Base-by-base conservation (phyloP, 2,329 filamentous ascomycete species). In the Calonectria naviculata region DNA sequence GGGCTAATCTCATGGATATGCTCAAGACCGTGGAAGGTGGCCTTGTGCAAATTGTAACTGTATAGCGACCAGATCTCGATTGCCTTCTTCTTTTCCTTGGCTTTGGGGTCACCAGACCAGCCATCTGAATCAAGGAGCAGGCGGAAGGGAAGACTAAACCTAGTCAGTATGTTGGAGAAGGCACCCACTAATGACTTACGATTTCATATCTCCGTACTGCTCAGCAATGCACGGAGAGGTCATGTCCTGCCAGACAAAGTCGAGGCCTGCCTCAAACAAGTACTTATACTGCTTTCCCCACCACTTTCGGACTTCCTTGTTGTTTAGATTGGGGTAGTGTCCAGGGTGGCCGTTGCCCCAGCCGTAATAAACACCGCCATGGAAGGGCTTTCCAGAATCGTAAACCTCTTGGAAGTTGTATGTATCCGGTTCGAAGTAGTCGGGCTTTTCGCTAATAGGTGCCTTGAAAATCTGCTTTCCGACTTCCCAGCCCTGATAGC, bases 201-300 rank as follows among this genome's bases (percentile, higher is more conserved):
- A 58, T 6, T 58, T 58, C 64, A 66, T 66, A 36, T 66, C 64
- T 12, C 64, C 64, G 29, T 66, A 66, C 15, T 31, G 21, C 49
- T 47, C 31, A 4, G 36, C 64, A 4, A 46, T 36, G 9, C 49
- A 44, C 13, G 64, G 64, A 12, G 64, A 58, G 1, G 64, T 66
- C 64, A 66, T 66, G 24, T 66, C 64, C 15, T 66, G 64, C 64
- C 64, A 66, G 2, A 66, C 41, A 38, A 66, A 66, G 17, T 66
- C 64, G 4, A 66, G 41, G 19, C 64, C 64, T 21, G 21, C 5
- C 19, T 66, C 64, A 10, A 66, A 66, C 28, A 66, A 41, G 21
- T 46, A 58, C 15, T 60, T 42, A 12, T 66, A 66, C 41, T 66
- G 64, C 29, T 46, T 31, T 7, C 64, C 64, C 64, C 64, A 66